A percentile compares a stretch with the other conserved stretches of the same genome.
Evolutionary conservation across 139 green algal genomes (phyloP).

Genomic region (Edaphochlamys debaryana): DNA sequence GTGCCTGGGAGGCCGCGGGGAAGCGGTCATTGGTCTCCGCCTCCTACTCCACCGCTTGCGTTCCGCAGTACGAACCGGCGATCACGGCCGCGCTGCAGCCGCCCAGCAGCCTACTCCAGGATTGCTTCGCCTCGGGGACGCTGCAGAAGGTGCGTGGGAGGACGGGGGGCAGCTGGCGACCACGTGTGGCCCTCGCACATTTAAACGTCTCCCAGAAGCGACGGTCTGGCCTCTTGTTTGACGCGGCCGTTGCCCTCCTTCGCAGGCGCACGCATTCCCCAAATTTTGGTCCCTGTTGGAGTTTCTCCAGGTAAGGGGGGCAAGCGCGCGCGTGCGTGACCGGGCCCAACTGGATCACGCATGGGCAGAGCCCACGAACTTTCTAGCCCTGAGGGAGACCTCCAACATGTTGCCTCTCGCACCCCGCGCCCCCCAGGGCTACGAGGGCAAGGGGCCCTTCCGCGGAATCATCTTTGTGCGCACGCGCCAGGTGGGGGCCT

Average conservation of each 20-base stretch:
- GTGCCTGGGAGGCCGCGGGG: too few relatives aligned
- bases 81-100: background rate
- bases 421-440: background rate
- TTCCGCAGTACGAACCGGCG: too few relatives aligned
- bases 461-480: conserved; percentile 50
- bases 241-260: too few relatives aligned
- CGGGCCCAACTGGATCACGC: too few relatives aligned
- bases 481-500: conserved; percentile 28
- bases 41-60: too few relatives aligned
- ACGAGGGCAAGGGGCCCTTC: conserved; percentile 13
- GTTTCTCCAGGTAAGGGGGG: conserved; percentile 38
- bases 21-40: too few relatives aligned
- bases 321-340: too few relatives aligned
- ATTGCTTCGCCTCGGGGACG: conserved; percentile 23
- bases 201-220: too few relatives aligned
- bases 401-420: too few relatives aligned
- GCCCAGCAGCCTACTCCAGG: background rate
- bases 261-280: conserved; percentile 7
- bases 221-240: background rate
- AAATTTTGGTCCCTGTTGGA: conserved; percentile 44
- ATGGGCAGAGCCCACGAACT: background rate
- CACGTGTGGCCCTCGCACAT: too few relatives aligned
- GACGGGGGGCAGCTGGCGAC: too few relatives aligned
- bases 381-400: background rate
- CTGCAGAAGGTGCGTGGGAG: background rate